Conservation (phyloP, 345 rosid species). For the Tarenaya hassleriana region DNA sequence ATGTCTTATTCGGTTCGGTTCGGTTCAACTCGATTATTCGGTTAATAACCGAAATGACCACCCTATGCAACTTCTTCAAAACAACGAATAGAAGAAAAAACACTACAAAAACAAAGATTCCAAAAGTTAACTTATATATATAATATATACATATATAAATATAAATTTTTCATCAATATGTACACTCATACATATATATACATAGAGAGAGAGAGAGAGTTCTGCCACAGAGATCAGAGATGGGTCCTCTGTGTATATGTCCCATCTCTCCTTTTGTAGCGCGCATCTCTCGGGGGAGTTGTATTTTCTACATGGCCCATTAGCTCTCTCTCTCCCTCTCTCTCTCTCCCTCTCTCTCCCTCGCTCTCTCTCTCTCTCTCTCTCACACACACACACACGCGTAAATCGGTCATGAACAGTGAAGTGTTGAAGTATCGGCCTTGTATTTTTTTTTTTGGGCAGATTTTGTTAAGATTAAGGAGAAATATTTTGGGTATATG, state of each 20-base stretch:
- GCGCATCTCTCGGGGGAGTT: conserved; percentile 41
- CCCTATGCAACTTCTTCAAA: no score
- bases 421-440: not conserved
- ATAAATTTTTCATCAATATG: no score
- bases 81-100: no score
- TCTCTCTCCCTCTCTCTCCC: conserved; percentile 12
- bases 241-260: conserved; percentile 36
- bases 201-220: no score
- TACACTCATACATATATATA: no score
- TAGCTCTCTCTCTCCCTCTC: conserved; percentile 12
- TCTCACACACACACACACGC: conserved; percentile 22
- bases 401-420: conserved; percentile 32
- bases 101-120: no score
- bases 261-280: conserved; percentile 37
- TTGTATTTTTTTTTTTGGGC: not conserved
- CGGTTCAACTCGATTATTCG: no score
- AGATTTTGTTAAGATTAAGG: not conserved
- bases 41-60: no score
- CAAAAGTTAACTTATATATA: no score
- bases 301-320: conserved; percentile 32
- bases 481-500: not conserved
- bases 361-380: conserved; percentile 16
- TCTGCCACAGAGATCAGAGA: conserved; percentile 29
- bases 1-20: no score
- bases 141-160: no score